Evolutionary conservation across 2,329 filamentous ascomycete genomes (phyloP), one percentile per base, ranked within the genome.

Genomic region (Monilinia polystroma): DNA sequence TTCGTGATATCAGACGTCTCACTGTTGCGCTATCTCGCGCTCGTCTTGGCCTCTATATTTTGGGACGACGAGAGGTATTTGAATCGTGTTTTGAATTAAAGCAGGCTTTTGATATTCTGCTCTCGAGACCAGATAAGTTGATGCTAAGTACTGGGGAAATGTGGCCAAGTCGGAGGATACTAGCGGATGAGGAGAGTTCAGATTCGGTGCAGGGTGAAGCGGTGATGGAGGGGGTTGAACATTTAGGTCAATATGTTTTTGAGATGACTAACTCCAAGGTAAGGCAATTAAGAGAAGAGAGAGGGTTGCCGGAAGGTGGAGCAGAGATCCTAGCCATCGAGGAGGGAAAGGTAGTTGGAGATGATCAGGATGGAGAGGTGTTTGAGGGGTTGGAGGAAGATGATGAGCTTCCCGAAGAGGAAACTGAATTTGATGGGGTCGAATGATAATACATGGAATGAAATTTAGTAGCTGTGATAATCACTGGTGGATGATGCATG

Each of bases 11-110:
- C 69, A 90, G 95, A 56, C 91, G 95, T 67, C 85, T 99, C 68
- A 99, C 95, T 0, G 95, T 99, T 57, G 95, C 94, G 0, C 85
- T 99, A 4, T 98, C 94, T 3, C 91, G 96, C 68, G 94, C 95
- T 29, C 87, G 95, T 4, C 83, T 99, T 2, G 95, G 95, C 8
- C 82, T 99, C 4, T 99, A 98, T 77, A 88, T 99, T 66, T 85
- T 99, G 14, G 95, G 95, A 53, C 90, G 95, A 41, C 87, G 92
- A 47, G 87, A 90, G 68, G 88, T 98, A 3, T 99, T 98, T 73
- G 93, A 96, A 77, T 85, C 89, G 0, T 96, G 92, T 77, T 90
- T 90, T 70, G 95, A 99, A 78, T 85, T 99, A 52, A 87, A 90
- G 66, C 89, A 92, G 67, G 93, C 93, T 0, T 98, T 98, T 77